Evolutionary conservation across 2,329 filamentous ascomycete species (phyloP), one percentile per base, ranked within the genome.

Genomic region (Exophiala alcalophila): DNA sequence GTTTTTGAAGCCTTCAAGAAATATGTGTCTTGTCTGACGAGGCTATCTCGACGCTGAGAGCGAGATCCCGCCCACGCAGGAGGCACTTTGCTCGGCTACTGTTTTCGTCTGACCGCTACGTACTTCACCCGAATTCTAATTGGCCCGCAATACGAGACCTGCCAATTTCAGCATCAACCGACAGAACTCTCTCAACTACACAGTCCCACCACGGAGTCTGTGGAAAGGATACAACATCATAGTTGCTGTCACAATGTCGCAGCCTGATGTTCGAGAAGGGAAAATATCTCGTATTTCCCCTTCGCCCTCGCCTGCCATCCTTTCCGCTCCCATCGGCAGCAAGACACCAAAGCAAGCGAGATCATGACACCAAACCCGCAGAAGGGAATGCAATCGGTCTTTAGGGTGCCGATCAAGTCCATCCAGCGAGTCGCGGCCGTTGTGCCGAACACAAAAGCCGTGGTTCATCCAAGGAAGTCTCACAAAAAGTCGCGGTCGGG

Each of bases 401-500:
- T 49, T 16, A 44, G 23, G 21, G 24, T 49, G 6, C 12, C 40
- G 6, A 23, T 29, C n/a, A n/a, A 21, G 11, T 11, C 40, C 10
- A 14, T n/a, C 5, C 12, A 11, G 30, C 28, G 15, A 32, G 20
- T 4, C 7, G 9, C 24, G 11, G 6, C 18, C 27, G 11, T 10
- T 15, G 6, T n/a, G 9, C 14, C 25, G 9, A 27, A 16, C 21
- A 19, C 10, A 44, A 31, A 30, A 23, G 20, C 23, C 14, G n/a
- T 24, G 5, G 23, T 47, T 23, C 35, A 35, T 35, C 32, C 38
- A 14, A 42, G 49, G 27, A 46, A 36, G 32, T 34, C 44, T 19
- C 49, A 51, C 23, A 48, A 26, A 20, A 51, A 51, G 23, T 44
- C 40, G 18, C 35, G 49, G 5, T 16, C 21, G 1, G 49, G 49